Evolutionary conservation across 1,284 basidiomycete species (phyloP).

Genomic region (Earliella scabrosa): DNA sequence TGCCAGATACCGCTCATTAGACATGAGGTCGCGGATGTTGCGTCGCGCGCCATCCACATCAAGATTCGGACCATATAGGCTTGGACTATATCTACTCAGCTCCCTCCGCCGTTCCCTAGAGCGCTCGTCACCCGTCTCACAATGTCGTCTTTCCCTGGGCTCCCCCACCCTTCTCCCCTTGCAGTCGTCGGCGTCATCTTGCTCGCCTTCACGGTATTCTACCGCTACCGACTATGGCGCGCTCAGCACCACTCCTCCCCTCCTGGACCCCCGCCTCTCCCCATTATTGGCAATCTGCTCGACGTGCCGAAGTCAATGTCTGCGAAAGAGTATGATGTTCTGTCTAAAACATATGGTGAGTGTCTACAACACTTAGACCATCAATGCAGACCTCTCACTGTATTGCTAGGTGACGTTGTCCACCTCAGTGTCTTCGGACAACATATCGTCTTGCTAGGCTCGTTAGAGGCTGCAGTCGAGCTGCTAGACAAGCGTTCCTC

Average conservation of each 20-base stretch:
- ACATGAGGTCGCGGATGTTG: too few relatives aligned
- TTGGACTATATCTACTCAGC: too few relatives aligned
- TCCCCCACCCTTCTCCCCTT: too few relatives aligned
- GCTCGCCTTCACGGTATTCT: background rate
- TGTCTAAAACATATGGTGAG: conserved; percentile 14
- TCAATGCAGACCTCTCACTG: too few relatives aligned
- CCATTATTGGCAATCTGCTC: background rate
- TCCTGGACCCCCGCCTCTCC: background rate
- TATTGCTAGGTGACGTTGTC: conserved; percentile 32
- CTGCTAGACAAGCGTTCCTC: conserved; percentile 37
- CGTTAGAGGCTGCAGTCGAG: conserved; percentile 34
- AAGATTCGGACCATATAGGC: too few relatives aligned
- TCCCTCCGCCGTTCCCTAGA: too few relatives aligned
- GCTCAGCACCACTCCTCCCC: too few relatives aligned
- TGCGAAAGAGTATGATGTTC: background rate
- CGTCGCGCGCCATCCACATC: too few relatives aligned
- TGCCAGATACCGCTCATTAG: too few relatives aligned
- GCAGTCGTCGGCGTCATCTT: background rate
- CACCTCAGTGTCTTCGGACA: conserved; percentile 32
- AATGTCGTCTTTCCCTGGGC: too few relatives aligned
- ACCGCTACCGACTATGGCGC: background rate
- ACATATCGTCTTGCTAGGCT: conserved; percentile 37
- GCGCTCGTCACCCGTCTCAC: too few relatives aligned
- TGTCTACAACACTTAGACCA: background rate
- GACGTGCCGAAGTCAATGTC: background rate